Percentiles rank a stretch among this genome's conserved stretches.
phyloP scores from a whole-genome alignment of 805 yeast genomes.

The Torulaspora gathmanii region DNA sequence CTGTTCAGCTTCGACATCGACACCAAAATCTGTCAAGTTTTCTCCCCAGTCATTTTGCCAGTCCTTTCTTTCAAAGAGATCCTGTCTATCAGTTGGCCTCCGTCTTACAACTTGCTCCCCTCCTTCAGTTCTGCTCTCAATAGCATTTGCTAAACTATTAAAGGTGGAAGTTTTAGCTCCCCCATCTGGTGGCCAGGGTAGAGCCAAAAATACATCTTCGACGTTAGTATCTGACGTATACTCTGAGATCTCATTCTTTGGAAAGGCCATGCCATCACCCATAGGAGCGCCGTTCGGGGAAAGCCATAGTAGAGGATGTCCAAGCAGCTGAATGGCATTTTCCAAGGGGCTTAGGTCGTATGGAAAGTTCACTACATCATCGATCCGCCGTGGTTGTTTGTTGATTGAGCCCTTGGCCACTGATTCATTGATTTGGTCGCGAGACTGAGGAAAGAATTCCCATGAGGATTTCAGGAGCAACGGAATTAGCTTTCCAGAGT shows the following conservation, averaged over 20 bases:
- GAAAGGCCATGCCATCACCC: conserved; percentile 56
- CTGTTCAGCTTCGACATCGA: conserved; percentile 63
- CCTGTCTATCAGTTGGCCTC: conserved; percentile 35
- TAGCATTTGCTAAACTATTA: conserved; percentile 8
- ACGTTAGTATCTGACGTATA: conserved; percentile 22
- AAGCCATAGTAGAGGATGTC: conserved; percentile 60
- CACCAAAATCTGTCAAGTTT: conserved; percentile 77
- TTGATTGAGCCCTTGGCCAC: conserved; percentile 15
- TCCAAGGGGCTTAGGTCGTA: conserved; percentile 63
- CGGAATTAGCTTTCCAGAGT: conserved; percentile 45
- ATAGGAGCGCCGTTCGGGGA: conserved; percentile 65
- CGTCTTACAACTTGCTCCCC: conserved; percentile 35
- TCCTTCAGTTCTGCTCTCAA: conserved; percentile 19
- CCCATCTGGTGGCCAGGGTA: conserved; percentile 96
- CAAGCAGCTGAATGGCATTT: conserved; percentile 53
- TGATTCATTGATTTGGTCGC: conserved; percentile 12
- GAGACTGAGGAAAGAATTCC: conserved; percentile 37
- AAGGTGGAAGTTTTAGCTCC: conserved; percentile 40
- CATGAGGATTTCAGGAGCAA: conserved; percentile 44
- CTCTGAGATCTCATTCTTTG: conserved; percentile 49
- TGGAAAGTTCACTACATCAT: conserved; percentile 69
- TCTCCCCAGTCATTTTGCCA: conserved; percentile 88
- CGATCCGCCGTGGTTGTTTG: conserved; percentile 42
- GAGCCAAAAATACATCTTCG: conserved; percentile 54
- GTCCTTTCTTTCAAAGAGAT: conserved; percentile 39